phyloP scores from a whole-genome alignment of 2,329 filamentous ascomycete species.

The Ophiostoma himal-ulmi region DNA sequence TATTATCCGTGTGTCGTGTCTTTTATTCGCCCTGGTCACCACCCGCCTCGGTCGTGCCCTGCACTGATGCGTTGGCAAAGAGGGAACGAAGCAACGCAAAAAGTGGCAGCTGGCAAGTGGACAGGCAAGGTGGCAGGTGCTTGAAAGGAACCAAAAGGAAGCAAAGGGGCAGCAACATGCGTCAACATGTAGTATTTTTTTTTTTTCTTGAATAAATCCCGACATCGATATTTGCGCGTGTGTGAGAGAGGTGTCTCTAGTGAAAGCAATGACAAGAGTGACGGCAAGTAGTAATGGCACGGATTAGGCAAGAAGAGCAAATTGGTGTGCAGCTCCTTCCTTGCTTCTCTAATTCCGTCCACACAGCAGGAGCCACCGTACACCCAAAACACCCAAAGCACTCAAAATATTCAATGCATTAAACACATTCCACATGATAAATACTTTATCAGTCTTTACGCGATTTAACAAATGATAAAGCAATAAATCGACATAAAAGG shows the following conservation, averaged over 20 bases:
- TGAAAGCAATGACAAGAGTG: not conserved
- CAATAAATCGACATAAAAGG: not conserved
- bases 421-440: too few relatives aligned
- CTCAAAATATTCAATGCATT: not conserved
- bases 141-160: not conserved
- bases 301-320: constrained; percentile 6
- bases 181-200: not conserved
- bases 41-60: constrained; percentile 20
- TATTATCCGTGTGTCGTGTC: not conserved
- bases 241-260: not conserved
- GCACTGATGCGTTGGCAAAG: constrained; percentile 26
- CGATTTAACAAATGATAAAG: too few relatives aligned
- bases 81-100: constrained; percentile 17
- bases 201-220: too few relatives aligned
- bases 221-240: not conserved
- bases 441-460: too few relatives aligned
- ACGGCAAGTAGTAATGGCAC: not conserved
- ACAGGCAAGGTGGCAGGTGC: not conserved
- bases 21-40: constrained; percentile 11
- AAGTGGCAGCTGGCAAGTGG: not conserved
- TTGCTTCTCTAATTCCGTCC: not conserved
- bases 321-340: not conserved
- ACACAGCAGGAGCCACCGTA: constrained; percentile 3
- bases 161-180: not conserved
- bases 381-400: not conserved